Evolutionary conservation across 441 rosid species (phyloP), one percentile per base, ranked within the genome.

Genomic region (Metrosideros polymorpha): DNA sequence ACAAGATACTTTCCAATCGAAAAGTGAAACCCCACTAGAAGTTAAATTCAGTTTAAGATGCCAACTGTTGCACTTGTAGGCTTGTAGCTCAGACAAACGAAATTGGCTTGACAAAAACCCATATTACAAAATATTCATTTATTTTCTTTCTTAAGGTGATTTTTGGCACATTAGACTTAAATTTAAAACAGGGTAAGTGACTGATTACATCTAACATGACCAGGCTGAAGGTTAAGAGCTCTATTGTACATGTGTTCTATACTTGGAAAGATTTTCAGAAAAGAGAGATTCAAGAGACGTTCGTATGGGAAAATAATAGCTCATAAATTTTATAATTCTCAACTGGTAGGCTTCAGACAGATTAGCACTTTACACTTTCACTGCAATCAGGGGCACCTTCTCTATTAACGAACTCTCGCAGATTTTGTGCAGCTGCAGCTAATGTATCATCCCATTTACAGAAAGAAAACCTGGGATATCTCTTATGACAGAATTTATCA

Each of bases 401-500:
- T 77, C 55, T 86, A 82, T 84, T 86, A 59, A 61, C 42, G 82
- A 90, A 82, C 86, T 86, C 88, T 24, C 82, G 85, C 19, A 93
- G 91, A 77, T 89, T 91, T 82, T 87, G 47, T 25, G 92, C 92
- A 83, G 92, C 94, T 47, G 94, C 91, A 53, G 85, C 91, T 85
- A 91, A 85, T 29, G 93, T 93, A 42, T 90, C 86, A 63, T 84
- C 85, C 53, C 93, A 91, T 89, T 93, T 94, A 87, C 95, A 94
- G 90, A 94, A 93, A 85, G 94, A 92, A 87, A 91, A 92, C 89
- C 94, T 90, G 83, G 92, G 87, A 79, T 90, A 93, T 75, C 90
- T 92, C 66, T 77, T 90, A 51, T 88, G 90, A 63, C 88, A 84
- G 61, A 61, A 56, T 84, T 27, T 49, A 59, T 53, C n/a, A 42